A percentile compares a stretch with the other conserved stretches of the same genome.
phyloP scores from a whole-genome alignment of 164 flowering plant species.

The Cinnamomum chago region DNA sequence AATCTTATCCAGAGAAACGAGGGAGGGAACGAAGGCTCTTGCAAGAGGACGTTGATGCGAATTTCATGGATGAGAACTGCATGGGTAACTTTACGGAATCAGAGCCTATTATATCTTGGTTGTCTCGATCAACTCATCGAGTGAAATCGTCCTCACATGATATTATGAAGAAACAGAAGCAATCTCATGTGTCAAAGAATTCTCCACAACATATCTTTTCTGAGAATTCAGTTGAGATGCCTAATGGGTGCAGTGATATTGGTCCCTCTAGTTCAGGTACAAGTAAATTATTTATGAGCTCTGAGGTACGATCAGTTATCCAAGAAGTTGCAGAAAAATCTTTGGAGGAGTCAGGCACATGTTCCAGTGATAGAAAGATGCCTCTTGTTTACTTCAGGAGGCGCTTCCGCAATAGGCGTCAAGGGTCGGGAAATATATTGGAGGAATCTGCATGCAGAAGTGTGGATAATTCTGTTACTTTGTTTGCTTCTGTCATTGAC shows the following conservation, averaged over 20 bases:
- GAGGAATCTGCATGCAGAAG: constrained; percentile 19
- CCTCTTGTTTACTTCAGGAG: constrained; percentile 75
- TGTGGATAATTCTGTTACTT: background rate
- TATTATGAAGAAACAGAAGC: constrained; percentile 42
- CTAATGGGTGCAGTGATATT: constrained; percentile 13
- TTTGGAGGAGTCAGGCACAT: constrained; percentile 9
- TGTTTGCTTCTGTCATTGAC: constrained; percentile 17
- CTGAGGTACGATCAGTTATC: constrained; percentile 13
- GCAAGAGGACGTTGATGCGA: constrained; percentile 19
- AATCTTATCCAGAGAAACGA: constrained; percentile 24
- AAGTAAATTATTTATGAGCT: constrained; percentile 13
- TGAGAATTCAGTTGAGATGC: constrained; percentile 23
- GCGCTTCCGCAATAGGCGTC: constrained; percentile 39
- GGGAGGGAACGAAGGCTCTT: constrained; percentile 15
- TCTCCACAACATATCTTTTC: constrained; percentile 9
- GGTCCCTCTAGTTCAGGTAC: constrained; percentile 16
- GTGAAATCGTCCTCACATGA: constrained; percentile 45
- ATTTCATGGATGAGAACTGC: constrained; percentile 30
- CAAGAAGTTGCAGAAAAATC: constrained; percentile 23
- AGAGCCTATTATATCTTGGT: constrained; percentile 88
- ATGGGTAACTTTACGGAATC: constrained; percentile 56
- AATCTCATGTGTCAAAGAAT: constrained; percentile 12
- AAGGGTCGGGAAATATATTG: constrained; percentile 6
- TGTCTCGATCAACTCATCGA: constrained; percentile 55
- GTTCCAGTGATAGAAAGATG: constrained; percentile 23